Base-by-base conservation (phyloP, 352 stramenopile species). In the Globisporangium orthogonon region DNA sequence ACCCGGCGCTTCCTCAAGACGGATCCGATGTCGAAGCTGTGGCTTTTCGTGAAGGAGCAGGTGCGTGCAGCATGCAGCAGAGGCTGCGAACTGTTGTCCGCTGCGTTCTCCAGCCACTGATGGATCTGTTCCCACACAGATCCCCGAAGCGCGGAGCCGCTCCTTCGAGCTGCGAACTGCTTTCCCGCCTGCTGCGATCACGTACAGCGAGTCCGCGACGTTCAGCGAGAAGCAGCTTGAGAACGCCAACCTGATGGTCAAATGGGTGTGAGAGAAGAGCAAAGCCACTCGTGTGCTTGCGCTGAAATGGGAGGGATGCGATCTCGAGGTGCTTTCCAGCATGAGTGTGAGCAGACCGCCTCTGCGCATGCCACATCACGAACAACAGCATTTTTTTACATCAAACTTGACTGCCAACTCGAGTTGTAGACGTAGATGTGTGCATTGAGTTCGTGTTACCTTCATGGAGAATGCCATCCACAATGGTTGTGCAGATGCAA, bases 201-300 rank as follows among this genome's bases (percentile, higher is more conserved):
- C 63, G 7, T 78, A 78, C 52, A 76, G 73, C 44, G 78, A 89
- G 7, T 69, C 72, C 0, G 57, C 71, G 14, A 76, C 76, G 17
- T 75, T 94, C 45, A 69, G 72, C 41, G 80, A 89, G 40, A 67
- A 78, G 29, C 76, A 88, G 45, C 73, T 94, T 10, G 78, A 81
- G 50, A 91, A 91, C 57, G 79, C 81, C 44, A 85, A 80, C 53
- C 66, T 94, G 43, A 86, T 88, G 68, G 69, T 94, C 62, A 80
- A 91, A 49, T 94, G 84, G 84, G 50, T 61, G 9, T 76, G 49
- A 66, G 43, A 18, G 7, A 6, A 33, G 35, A n/a, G n/a, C n/a
- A 10, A 0, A n/a, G 6, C 11, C 46, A 28, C 28, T 18, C 7
- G 9, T 13, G 6, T 28, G 46, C 4, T 14, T 9, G 9, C 9